Percentiles rank a stretch among this genome's conserved stretches.
Evolutionary conservation across 306 rosid genomes (phyloP).

Genomic region (Pterocarpus santalinus): DNA sequence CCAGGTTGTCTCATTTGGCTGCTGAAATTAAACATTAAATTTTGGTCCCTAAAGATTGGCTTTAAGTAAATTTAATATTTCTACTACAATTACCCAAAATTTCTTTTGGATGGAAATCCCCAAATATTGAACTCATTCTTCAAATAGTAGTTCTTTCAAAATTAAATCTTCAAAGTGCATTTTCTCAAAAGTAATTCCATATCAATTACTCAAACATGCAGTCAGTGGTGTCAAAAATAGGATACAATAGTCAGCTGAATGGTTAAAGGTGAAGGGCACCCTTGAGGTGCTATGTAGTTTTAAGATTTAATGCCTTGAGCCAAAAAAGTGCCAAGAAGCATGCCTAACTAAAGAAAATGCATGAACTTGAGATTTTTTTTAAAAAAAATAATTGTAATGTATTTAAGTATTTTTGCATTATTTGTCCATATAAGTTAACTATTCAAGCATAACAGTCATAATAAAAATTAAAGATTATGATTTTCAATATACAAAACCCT

Average conservation of each 20-base stretch:
- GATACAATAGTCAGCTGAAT: conserved; percentile 19
- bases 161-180: background rate
- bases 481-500: background rate
- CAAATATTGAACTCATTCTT: conserved; percentile 14
- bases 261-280: background rate
- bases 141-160: background rate
- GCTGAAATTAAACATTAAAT: conserved; percentile 21
- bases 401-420: background rate
- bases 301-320: conserved; percentile 8
- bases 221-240: background rate
- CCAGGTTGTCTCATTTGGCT: conserved; percentile 34
- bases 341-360: background rate
- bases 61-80: conserved; percentile 17
- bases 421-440: conserved; percentile 1
- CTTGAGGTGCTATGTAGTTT: background rate
- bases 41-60: conserved; percentile 24
- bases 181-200: background rate
- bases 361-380: background rate
- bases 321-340: background rate
- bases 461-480: background rate
- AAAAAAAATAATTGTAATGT: background rate
- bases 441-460: background rate
- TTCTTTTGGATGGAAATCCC: conserved; percentile 14
- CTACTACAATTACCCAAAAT: background rate
- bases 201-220: background rate